phyloP scores from a whole-genome alignment of 345 rosid genomes.

The Balakata baccata region DNA sequence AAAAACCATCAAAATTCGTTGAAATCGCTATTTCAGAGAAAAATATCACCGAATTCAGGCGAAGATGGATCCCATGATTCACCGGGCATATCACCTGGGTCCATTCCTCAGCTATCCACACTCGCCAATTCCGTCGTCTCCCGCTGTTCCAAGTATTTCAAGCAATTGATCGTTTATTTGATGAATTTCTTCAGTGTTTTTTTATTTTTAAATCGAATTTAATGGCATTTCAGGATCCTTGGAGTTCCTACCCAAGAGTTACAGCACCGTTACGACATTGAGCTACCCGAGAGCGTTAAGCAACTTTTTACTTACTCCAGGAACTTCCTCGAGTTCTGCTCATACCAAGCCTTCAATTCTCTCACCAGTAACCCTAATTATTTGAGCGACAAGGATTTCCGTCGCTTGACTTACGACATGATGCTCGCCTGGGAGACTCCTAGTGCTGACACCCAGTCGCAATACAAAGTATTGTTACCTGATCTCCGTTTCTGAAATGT shows the following conservation, averaged over 20 bases:
- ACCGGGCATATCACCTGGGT: slow-evolving; percentile 42
- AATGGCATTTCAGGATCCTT: slow-evolving; percentile 50
- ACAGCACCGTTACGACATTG: slow-evolving; percentile 68
- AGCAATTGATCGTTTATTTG: neutral
- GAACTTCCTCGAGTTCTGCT: slow-evolving; percentile 78
- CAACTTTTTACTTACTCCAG: slow-evolving; percentile 63
- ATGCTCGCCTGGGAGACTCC: slow-evolving; percentile 99
- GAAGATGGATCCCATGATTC: slow-evolving; percentile 25
- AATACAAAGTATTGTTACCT: slow-evolving; percentile 35
- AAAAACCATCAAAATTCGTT: slow-evolving; percentile 52
- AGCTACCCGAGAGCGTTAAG: slow-evolving; percentile 69
- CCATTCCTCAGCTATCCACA: slow-evolving; percentile 75
- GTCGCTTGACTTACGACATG: slow-evolving; percentile 80
- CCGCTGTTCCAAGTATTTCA: slow-evolving; percentile 68
- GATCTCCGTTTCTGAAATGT: neutral
- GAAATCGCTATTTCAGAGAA: slow-evolving; percentile 64
- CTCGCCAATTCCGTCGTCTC: slow-evolving; percentile 85
- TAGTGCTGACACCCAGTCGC: slow-evolving; percentile 40
- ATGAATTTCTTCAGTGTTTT: neutral
- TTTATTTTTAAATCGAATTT: neutral
- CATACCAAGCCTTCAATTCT: slow-evolving; percentile 59
- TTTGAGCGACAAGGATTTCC: slow-evolving; percentile 66
- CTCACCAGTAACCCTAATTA: slow-evolving; percentile 49
- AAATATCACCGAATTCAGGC: slow-evolving; percentile 27
- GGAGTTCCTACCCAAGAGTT: slow-evolving; percentile 56